Percentiles rank a stretch among this genome's conserved stretches.
phyloP scores from a whole-genome alignment of 306 rosid genomes.

The Acacia confusa region DNA sequence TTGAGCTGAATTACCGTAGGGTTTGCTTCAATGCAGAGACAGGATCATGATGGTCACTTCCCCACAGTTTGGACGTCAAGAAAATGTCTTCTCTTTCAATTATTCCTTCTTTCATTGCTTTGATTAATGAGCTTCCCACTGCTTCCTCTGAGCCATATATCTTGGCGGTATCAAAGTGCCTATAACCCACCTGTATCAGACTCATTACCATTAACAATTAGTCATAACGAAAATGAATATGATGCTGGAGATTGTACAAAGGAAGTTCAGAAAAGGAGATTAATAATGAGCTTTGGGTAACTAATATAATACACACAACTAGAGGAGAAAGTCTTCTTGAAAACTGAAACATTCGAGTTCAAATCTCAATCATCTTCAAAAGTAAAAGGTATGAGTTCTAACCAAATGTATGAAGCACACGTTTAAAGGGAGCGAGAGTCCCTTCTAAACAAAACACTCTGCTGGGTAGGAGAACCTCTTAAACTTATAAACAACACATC shows the following conservation, averaged over 20 bases:
- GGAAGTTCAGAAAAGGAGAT: neutral
- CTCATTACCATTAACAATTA: neutral
- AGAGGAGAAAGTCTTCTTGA: neutral
- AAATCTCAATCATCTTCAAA: neutral
- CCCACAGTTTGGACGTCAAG: conserved; percentile 89
- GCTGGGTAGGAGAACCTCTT: too few species aligned
- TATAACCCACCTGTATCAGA: conserved; percentile 69
- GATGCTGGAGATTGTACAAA: neutral
- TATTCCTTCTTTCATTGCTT: conserved; percentile 45
- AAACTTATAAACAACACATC: too few species aligned
- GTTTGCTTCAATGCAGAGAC: conserved; percentile 72
- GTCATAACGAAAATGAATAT: neutral
- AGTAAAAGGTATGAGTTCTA: neutral
- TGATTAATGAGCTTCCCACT: conserved; percentile 60
- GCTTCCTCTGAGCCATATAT: conserved; percentile 86
- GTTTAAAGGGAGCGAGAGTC: too few species aligned
- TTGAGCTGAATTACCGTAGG: neutral
- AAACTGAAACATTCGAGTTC: neutral
- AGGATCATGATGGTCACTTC: conserved; percentile 92
- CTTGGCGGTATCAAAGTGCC: conserved; percentile 89
- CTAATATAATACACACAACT: neutral
- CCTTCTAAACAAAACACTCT: too few species aligned
- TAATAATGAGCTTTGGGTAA: neutral
- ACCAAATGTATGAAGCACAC: too few species aligned
- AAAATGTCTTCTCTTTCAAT: conserved; percentile 66